Evolutionary conservation across 257 asterid species (phyloP).

Genomic region (Fraxinus americana): DNA sequence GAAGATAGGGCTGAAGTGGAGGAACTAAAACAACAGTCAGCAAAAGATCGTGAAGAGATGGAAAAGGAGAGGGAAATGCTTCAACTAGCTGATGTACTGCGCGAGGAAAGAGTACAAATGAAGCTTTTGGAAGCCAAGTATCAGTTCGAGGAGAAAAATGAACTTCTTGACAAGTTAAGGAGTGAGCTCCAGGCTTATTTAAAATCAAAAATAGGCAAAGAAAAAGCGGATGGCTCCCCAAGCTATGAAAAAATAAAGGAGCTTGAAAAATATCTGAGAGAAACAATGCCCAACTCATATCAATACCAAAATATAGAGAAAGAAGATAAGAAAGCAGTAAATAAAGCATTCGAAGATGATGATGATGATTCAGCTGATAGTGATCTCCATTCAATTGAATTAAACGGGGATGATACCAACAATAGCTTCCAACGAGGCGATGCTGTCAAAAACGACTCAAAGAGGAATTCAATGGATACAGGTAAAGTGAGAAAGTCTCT

Average conservation of each 20-base stretch:
- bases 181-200: slow-evolving; percentile 73
- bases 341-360: slow-evolving; percentile 12
- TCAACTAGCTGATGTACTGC: slow-evolving; percentile 77
- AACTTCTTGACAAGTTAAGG: slow-evolving; percentile 64
- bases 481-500: slow-evolving; percentile 49
- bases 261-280: slow-evolving; percentile 74
- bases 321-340: slow-evolving; percentile 21
- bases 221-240: slow-evolving; percentile 62
- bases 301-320: slow-evolving; percentile 38
- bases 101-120: slow-evolving; percentile 98
- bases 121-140: slow-evolving; percentile 90
- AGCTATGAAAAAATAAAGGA: slow-evolving; percentile 70
- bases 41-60: slow-evolving; percentile 67
- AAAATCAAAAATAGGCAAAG: slow-evolving; percentile 56
- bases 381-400: slow-evolving; percentile 66
- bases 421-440: slow-evolving; percentile 60
- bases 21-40: slow-evolving; percentile 68
- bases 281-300: slow-evolving; percentile 59
- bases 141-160: slow-evolving; percentile 90
- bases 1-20: slow-evolving; percentile 87
- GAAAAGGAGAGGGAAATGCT: slow-evolving; percentile 98
- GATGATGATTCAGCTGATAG: slow-evolving; percentile 35
- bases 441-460: slow-evolving; percentile 32
- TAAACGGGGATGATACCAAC: slow-evolving; percentile 51
- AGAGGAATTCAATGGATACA: slow-evolving; percentile 41